Percentiles rank a stretch among this genome's conserved stretches.
These are phyloP conservation scores for Astrothelium macrocarpum DNA, from an alignment of 495 filamentous ascomycete species.

Conservation along the genomic window DNA sequence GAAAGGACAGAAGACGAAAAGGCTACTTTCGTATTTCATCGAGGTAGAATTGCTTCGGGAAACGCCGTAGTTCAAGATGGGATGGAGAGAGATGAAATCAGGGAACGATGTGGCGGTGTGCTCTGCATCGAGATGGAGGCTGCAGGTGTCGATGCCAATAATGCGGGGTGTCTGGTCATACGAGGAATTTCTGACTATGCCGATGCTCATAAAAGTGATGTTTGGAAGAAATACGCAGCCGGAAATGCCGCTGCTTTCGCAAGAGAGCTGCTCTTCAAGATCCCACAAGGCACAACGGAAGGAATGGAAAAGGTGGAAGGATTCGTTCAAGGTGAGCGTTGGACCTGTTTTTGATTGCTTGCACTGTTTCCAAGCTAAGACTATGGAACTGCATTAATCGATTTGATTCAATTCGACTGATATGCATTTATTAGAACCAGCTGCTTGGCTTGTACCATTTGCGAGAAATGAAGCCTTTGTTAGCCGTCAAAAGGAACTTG, in stretches of 20 bases:
- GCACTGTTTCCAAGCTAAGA: no score
- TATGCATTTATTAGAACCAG: background rate
- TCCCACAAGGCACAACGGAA: background rate
- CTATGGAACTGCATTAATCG: background rate
- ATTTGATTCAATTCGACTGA: background rate
- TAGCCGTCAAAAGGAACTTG: background rate
- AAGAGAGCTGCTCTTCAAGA: conserved; percentile 14
- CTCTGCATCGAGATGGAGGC: conserved; percentile 28
- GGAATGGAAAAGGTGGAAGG: background rate
- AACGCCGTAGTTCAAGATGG: conserved; percentile 29
- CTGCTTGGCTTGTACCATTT: conserved; percentile 1
- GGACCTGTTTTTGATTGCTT: no score
- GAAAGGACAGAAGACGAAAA: background rate
- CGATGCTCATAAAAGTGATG: background rate
- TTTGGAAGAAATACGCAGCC: background rate
- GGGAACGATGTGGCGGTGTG: background rate
- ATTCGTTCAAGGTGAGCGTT: background rate
- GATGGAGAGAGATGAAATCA: conserved; percentile 10
- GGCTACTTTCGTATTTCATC: conserved; percentile 21
- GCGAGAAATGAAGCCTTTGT: background rate
- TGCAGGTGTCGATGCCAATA: conserved; percentile 18
- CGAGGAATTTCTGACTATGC: conserved; percentile 18
- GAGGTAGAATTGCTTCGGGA: conserved; percentile 34
- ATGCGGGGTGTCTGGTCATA: conserved; percentile 21
- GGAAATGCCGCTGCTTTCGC: background rate